Percentiles rank a stretch among this genome's conserved stretches.
phyloP scores from a whole-genome alignment of 768 basidiomycete species.

The Hypholoma fasciculare region DNA sequence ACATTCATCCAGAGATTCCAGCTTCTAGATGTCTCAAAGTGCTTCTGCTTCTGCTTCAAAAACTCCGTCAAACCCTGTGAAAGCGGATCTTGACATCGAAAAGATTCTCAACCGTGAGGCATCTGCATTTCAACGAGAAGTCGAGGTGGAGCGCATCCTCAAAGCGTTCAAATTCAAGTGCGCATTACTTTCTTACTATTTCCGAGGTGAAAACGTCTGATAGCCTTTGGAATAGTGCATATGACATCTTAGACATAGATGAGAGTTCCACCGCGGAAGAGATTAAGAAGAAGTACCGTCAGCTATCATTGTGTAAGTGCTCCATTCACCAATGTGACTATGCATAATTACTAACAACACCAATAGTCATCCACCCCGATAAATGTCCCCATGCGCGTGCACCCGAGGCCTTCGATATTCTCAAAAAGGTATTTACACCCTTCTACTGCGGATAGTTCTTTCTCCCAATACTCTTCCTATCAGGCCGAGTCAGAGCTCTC shows the following conservation, averaged over 20 bases:
- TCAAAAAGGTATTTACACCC: conserved; percentile 74
- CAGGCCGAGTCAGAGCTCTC: conserved; percentile 86
- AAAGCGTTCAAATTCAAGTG: conserved; percentile 97
- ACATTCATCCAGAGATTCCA: background rate
- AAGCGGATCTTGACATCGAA: conserved; percentile 65
- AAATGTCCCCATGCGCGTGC: conserved; percentile 88
- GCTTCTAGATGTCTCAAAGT: background rate
- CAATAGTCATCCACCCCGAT: conserved; percentile 94
- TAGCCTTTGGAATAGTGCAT: conserved; percentile 60
- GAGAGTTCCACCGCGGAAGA: conserved; percentile 72
- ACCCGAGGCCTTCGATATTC: conserved; percentile 89
- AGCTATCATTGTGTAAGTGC: conserved; percentile 78
- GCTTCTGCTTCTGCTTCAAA: background rate
- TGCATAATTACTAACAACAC: conserved; percentile 3
- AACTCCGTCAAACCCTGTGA: background rate
- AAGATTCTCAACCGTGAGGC: conserved; percentile 79
- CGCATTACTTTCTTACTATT: conserved; percentile 21
- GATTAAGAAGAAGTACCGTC: conserved; percentile 87
- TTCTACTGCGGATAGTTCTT: background rate
- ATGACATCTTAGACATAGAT: conserved; percentile 87
- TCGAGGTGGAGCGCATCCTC: conserved; percentile 90
- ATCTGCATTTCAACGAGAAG: conserved; percentile 81
- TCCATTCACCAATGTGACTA: background rate
- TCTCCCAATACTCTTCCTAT: background rate
- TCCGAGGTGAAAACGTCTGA: conserved; percentile 1